phyloP scores from a whole-genome alignment of 495 filamentous ascomycete species.

The Trichoderma parareesei region DNA sequence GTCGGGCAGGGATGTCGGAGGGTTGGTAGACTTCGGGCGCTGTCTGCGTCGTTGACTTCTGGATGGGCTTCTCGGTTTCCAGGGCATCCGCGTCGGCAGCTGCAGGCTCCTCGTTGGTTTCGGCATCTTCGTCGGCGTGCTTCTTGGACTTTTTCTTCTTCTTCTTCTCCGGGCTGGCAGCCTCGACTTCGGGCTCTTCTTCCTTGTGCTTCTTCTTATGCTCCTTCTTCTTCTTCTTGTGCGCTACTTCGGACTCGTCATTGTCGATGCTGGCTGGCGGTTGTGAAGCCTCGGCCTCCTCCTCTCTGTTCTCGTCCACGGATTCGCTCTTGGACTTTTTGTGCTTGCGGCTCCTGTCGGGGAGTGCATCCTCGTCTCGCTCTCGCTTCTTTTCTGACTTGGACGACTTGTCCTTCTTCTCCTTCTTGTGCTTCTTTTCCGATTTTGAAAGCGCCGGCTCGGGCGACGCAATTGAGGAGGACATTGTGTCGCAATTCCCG shows the following conservation, averaged over 20 bases:
- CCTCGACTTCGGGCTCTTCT: conserved; percentile 9
- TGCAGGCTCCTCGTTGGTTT: conserved; percentile 13
- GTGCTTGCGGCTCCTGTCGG: conserved; percentile 29
- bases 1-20: conserved; percentile 14
- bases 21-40: conserved; percentile 13
- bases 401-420: conserved; percentile 25
- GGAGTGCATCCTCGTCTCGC: conserved; percentile 26
- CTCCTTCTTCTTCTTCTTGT: conserved; percentile 29
- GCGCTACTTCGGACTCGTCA: conserved; percentile 6
- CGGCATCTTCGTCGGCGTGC: conserved; percentile 11
- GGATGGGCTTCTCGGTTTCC: conserved; percentile 19
- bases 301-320: conserved; percentile 1
- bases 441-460: conserved; percentile 6
- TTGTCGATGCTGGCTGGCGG: not conserved
- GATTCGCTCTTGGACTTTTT: conserved; percentile 30
- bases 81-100: conserved; percentile 17
- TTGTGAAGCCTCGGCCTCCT: not conserved
- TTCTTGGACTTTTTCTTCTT: conserved; percentile 20
- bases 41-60: not conserved
- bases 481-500: not conserved
- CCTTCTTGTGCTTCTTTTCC: conserved; percentile 31
- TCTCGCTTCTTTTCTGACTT: conserved; percentile 31
- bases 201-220: conserved; percentile 14
- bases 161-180: conserved; percentile 17
- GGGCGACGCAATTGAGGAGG: conserved; percentile 9